These are phyloP conservation scores for Emergomyces africanus DNA, from an alignment of 2,329 filamentous ascomycete genomes.

Conservation along the genomic window DNA sequence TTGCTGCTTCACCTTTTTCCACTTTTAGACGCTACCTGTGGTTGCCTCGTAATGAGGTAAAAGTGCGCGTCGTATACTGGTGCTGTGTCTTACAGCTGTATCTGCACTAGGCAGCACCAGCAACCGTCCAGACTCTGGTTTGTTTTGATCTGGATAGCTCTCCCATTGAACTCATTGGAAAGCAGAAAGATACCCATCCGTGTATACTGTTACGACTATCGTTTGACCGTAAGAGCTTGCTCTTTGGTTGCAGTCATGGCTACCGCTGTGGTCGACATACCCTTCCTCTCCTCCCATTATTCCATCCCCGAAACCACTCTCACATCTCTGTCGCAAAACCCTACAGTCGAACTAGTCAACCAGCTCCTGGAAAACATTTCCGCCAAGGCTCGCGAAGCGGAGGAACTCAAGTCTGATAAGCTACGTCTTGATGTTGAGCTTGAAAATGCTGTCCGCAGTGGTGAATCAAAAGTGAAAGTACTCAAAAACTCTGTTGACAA, in stretches of 20 bases:
- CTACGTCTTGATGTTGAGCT: conserved; percentile 82
- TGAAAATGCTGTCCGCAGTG: conserved; percentile 73
- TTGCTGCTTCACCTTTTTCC: not conserved
- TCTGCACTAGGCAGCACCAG: not conserved
- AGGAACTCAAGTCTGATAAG: conserved; percentile 75
- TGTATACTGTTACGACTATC: not conserved
- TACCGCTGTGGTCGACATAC: conserved; percentile 42
- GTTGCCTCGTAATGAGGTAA: not conserved
- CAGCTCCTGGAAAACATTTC: conserved; percentile 62
- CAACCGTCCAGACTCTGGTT: not conserved
- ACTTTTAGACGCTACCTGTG: not conserved
- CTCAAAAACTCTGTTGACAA: conserved; percentile 74
- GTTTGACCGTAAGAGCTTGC: conserved; percentile 18
- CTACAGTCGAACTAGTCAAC: conserved; percentile 65
- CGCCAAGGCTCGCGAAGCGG: conserved; percentile 67
- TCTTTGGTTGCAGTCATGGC: conserved; percentile 34
- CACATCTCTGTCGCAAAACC: conserved; percentile 41
- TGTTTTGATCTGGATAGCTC: conserved; percentile 1
- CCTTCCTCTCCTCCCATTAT: conserved; percentile 47
- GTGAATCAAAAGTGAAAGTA: conserved; percentile 68
- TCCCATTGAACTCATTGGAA: not conserved
- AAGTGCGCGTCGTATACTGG: not conserved
- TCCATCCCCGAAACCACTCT: conserved; percentile 44
- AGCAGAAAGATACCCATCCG: not conserved
- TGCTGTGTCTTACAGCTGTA: conserved; percentile 1